Percentiles rank a stretch among this genome's conserved stretches.
Evolutionary conservation across 2,329 filamentous ascomycete species (phyloP).

Genomic region (Aotearoamyces nothofagi): DNA sequence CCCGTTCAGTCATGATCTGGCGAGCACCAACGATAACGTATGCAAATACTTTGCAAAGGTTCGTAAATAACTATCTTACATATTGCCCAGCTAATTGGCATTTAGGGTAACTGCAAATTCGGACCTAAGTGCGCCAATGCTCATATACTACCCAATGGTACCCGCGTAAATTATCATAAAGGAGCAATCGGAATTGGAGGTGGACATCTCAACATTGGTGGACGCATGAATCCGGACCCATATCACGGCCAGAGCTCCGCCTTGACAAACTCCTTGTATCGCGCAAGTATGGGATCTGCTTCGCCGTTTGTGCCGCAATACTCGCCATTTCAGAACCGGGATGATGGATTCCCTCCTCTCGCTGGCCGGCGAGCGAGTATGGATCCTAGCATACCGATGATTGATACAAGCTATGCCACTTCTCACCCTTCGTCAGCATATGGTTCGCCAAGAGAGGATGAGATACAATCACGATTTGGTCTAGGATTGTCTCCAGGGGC

Average conservation of each 20-base stretch:
- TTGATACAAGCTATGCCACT: constrained; percentile 33
- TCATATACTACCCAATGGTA: constrained; percentile 86
- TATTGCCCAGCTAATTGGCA: constrained; percentile 10
- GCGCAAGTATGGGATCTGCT: constrained; percentile 32
- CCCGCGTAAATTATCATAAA: constrained; percentile 71
- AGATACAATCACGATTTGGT: constrained; percentile 40
- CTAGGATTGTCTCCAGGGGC: constrained; percentile 65
- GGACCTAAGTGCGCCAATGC: constrained; percentile 95
- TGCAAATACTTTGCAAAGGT: constrained; percentile 99
- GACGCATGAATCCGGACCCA: constrained; percentile 50
- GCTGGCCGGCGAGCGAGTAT: constrained; percentile 29
- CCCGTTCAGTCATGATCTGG: constrained; percentile 89
- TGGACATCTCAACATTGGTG: constrained; percentile 43
- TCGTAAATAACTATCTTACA: constrained; percentile 21
- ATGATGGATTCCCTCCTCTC: constrained; percentile 32
- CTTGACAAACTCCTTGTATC: constrained; percentile 59
- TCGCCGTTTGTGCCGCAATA: constrained; percentile 22
- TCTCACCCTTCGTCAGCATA: constrained; percentile 46
- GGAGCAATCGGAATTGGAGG: constrained; percentile 43
- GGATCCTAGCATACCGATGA: constrained; percentile 29
- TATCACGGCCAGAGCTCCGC: constrained; percentile 54
- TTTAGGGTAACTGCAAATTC: constrained; percentile 95
- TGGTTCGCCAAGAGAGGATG: constrained; percentile 70
- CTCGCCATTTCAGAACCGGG: constrained; percentile 32
- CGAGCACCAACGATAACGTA: constrained; percentile 69